Conservation (phyloP, 768 basidiomycete genomes). For the Termitomyces sp. region DNA sequence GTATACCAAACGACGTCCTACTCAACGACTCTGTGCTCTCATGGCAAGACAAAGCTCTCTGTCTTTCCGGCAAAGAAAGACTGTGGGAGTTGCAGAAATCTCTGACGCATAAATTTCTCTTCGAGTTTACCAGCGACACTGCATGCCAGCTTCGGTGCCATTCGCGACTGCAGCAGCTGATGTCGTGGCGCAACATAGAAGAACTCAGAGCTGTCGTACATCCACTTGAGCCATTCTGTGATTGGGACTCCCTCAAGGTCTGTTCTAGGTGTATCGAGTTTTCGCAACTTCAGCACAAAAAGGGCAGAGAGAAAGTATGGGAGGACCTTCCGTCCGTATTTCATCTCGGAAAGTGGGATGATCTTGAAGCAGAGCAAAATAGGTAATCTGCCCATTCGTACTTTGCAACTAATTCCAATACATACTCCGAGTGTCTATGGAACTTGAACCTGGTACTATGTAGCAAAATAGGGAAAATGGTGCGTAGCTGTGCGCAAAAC, state of each 20-base stretch:
- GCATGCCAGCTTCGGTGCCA: constrained; percentile 23
- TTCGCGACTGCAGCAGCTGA: constrained; percentile 16
- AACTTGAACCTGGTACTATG: not conserved
- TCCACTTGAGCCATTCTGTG: constrained; percentile 29
- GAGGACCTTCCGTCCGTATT: constrained; percentile 29
- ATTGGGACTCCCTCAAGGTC: constrained; percentile 25
- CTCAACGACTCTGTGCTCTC: constrained; percentile 28
- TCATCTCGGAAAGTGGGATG: constrained; percentile 32
- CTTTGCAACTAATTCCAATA: not conserved
- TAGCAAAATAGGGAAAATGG: not conserved
- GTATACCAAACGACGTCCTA: constrained; percentile 28
- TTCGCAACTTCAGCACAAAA: constrained; percentile 23
- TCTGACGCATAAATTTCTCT: constrained; percentile 27
- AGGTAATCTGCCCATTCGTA: constrained; percentile 13
- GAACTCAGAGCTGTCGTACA: constrained; percentile 29
- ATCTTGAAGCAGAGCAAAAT: constrained; percentile 27
- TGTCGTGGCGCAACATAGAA: constrained; percentile 27
- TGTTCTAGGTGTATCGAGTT: constrained; percentile 26
- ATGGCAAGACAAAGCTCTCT: constrained; percentile 36
- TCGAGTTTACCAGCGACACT: constrained; percentile 25
- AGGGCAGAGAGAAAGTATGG: constrained; percentile 32
- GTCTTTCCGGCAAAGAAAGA: constrained; percentile 31
- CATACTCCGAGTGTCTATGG: not conserved
- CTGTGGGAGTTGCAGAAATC: constrained; percentile 34
- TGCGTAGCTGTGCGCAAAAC: not conserved